Percentiles rank a stretch among this genome's conserved stretches.
phyloP scores from a whole-genome alignment of 108 stramenopile species.

The Skeletonema grethae region DNA sequence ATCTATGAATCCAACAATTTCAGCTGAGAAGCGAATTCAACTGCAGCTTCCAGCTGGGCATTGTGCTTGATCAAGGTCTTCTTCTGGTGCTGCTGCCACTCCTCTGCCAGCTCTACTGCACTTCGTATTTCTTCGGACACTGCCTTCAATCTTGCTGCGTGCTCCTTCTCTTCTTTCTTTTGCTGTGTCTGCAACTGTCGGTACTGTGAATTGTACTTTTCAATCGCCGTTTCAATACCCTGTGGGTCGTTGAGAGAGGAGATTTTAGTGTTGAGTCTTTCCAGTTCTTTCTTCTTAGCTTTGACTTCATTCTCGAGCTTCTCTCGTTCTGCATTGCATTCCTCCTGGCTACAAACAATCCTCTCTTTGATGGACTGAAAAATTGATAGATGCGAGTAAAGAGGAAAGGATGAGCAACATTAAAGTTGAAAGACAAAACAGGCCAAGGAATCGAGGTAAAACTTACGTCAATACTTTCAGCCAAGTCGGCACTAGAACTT shows the following conservation, averaged over 20 bases:
- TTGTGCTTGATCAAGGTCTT: constrained; percentile 46
- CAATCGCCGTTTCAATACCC: constrained; percentile 71
- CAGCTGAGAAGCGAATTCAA: constrained; percentile 13
- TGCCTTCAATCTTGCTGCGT: constrained; percentile 48
- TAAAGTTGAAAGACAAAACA: neutral
- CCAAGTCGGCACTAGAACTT: constrained; percentile 47
- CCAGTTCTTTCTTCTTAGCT: constrained; percentile 64
- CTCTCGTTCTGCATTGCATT: constrained; percentile 47
- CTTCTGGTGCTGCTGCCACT: constrained; percentile 51
- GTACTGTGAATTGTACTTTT: constrained; percentile 56
- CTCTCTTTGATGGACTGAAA: constrained; percentile 58
- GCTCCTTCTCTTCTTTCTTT: constrained; percentile 56
- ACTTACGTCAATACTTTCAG: constrained; percentile 48
- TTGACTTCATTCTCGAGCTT: constrained; percentile 62
- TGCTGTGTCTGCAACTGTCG: constrained; percentile 59
- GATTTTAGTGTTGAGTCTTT: constrained; percentile 65
- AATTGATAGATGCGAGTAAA: neutral
- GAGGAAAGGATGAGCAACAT: neutral
- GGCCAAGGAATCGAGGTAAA: neutral
- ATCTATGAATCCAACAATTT: constrained; percentile 35
- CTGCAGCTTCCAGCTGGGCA: constrained; percentile 34
- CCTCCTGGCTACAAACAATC: constrained; percentile 50
- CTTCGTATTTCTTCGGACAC: constrained; percentile 66
- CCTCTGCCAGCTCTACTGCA: constrained; percentile 53
- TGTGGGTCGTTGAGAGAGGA: constrained; percentile 76